Percentiles rank a stretch among this genome's conserved stretches.
These are phyloP conservation scores for Iris pallida DNA, from an alignment of 116 monocot genomes.

Conservation along the genomic window DNA sequence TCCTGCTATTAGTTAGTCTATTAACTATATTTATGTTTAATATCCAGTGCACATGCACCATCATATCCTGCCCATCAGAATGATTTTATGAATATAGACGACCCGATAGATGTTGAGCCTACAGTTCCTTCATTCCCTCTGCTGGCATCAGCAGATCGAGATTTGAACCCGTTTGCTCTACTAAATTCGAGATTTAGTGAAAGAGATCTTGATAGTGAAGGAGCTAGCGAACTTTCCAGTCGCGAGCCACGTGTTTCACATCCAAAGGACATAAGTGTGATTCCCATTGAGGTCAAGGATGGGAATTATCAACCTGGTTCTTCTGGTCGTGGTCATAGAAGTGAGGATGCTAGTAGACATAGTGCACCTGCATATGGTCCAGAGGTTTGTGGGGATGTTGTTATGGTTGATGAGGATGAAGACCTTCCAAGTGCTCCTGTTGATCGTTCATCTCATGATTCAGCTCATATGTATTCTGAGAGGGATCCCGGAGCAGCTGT, in stretches of 20 bases:
- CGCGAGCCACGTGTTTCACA: constrained; percentile 52
- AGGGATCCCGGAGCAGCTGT: constrained; percentile 24
- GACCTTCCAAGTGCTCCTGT: constrained; percentile 24
- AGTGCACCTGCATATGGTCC: constrained; percentile 32
- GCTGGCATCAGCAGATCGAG: constrained; percentile 18
- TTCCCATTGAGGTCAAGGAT: constrained; percentile 84
- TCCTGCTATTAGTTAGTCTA: not conserved
- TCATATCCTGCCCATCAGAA: constrained; percentile 18
- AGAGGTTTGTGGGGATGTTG: constrained; percentile 54
- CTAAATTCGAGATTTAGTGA: constrained; percentile 34
- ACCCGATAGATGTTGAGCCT: constrained; percentile 34
- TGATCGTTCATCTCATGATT: constrained; percentile 9
- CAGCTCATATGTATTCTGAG: constrained; percentile 19
- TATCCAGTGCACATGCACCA: constrained; percentile 28
- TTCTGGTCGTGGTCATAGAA: constrained; percentile 43
- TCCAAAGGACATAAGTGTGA: constrained; percentile 68
- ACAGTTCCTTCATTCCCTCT: constrained; percentile 25
- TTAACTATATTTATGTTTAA: constrained; percentile 3
- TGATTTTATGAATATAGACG: constrained; percentile 59
- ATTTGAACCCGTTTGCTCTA: constrained; percentile 49
- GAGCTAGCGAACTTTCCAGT: constrained; percentile 15
- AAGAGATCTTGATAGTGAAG: constrained; percentile 25
- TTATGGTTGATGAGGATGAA: constrained; percentile 67
- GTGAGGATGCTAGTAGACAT: constrained; percentile 77
- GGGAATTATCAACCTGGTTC: constrained; percentile 26